phyloP scores from a whole-genome alignment of 345 rosid genomes.

The Cardamine chenopodiifolia region DNA sequence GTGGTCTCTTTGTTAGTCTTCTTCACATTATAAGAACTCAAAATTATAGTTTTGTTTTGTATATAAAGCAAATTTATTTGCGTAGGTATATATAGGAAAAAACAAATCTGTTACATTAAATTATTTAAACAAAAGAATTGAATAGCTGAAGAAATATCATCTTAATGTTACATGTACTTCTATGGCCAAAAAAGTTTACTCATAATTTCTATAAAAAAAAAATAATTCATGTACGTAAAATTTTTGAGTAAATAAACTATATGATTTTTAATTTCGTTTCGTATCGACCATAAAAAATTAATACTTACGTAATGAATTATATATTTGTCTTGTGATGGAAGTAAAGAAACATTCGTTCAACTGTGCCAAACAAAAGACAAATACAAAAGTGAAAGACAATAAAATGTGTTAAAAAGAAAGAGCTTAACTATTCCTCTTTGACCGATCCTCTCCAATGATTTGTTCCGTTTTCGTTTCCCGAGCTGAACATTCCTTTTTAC shows the following conservation, averaged over 20 bases:
- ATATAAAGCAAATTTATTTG: not conserved
- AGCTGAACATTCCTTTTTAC: too few species aligned
- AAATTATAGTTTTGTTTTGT: too few species aligned
- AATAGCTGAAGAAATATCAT: too few species aligned
- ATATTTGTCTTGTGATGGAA: constrained; percentile 39
- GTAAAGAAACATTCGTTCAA: constrained; percentile 45
- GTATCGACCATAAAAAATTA: not conserved
- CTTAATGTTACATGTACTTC: not conserved
- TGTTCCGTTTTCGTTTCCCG: constrained; percentile 18
- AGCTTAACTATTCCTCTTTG: constrained; percentile 45
- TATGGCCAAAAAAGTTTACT: not conserved
- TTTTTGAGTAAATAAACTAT: not conserved
- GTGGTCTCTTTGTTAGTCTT: too few species aligned
- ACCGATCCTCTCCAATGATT: constrained; percentile 39
- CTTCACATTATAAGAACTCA: too few species aligned
- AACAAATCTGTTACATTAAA: too few species aligned
- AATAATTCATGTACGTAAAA: not conserved
- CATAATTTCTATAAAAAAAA: too few species aligned
- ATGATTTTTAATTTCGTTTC: not conserved
- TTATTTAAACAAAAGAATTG: too few species aligned
- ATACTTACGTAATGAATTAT: not conserved
- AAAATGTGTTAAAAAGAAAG: constrained; percentile 39
- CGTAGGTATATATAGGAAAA: too few species aligned
- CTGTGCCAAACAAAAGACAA: constrained; percentile 41
- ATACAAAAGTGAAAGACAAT: constrained; percentile 39